Conservation (phyloP, 306 rosid species). For the Heteromeles arbutifolia region DNA sequence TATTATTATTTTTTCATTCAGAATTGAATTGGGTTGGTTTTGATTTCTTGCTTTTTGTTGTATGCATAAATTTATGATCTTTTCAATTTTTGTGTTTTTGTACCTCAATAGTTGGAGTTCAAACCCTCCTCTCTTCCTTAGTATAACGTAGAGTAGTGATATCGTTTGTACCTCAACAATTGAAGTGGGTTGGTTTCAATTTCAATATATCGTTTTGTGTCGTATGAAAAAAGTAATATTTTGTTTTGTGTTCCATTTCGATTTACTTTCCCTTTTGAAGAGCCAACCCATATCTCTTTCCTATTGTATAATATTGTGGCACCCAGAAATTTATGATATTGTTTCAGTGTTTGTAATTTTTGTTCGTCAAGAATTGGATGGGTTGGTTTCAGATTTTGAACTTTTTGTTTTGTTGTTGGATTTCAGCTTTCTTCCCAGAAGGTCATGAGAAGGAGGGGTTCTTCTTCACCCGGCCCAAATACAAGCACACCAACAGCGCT, state of each 20-base stretch:
- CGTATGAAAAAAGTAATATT: too few relatives aligned
- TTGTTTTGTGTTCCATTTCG: too few relatives aligned
- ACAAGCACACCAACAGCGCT: conserved; percentile 24
- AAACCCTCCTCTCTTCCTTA: too few relatives aligned
- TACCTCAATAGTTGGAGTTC: too few relatives aligned
- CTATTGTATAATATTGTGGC: too few relatives aligned
- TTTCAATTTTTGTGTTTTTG: background rate
- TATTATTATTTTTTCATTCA: background rate
- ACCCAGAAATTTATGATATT: background rate
- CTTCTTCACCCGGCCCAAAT: conserved; percentile 39
- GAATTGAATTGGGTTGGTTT: background rate
- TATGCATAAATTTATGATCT: background rate
- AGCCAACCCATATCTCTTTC: too few relatives aligned
- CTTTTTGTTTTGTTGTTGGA: too few relatives aligned
- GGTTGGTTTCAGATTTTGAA: background rate
- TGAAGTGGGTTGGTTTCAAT: too few relatives aligned
- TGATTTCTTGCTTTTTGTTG: background rate
- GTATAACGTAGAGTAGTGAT: too few relatives aligned
- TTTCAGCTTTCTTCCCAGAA: background rate
- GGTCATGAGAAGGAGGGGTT: conserved; percentile 34
- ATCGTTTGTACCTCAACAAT: too few relatives aligned
- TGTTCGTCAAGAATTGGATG: background rate
- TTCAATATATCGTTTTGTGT: too few relatives aligned
- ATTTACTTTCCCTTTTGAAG: too few relatives aligned
- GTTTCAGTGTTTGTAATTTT: background rate